Evolutionary conservation across 139 green algal genomes (phyloP).

Genomic region (Picochlorum sp.): DNA sequence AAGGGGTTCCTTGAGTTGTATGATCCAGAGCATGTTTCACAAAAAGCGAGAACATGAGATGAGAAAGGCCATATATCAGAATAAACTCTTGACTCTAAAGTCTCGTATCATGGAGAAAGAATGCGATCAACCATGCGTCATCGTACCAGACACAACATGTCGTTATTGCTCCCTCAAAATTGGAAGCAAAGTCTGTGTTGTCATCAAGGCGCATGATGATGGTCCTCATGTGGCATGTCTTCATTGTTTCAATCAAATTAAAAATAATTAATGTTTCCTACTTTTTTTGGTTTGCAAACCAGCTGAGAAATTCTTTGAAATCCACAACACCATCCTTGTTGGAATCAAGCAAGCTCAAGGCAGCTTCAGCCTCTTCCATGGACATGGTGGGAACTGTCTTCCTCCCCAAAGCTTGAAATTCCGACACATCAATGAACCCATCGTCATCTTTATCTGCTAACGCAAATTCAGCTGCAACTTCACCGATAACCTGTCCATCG

Average conservation of each 20-base stretch:
- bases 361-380: constrained; percentile 17
- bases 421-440: constrained; percentile 11
- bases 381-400: background rate
- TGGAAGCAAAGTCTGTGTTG: constrained; percentile 43
- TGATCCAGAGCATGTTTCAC: constrained; percentile 39
- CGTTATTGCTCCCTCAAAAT: constrained; percentile 36
- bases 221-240: background rate
- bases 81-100: too few species aligned
- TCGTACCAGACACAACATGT: constrained; percentile 37
- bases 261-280: background rate
- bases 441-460: constrained; percentile 27
- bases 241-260: background rate
- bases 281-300: constrained; percentile 13
- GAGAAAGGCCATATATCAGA: constrained; percentile 14
- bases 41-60: constrained; percentile 12
- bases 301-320: constrained; percentile 26
- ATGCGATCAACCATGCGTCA: constrained; percentile 6
- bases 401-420: constrained; percentile 16
- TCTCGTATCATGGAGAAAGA: too few species aligned
- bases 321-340: constrained; percentile 18
- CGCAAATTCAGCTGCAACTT: constrained; percentile 18
- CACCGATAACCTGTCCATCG: background rate
- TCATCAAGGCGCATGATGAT: background rate
- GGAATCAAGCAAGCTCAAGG: constrained; percentile 24
- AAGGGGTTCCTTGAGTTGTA: constrained; percentile 53